Conservation (phyloP, 1,284 basidiomycete genomes). For the Tremellales sp. region DNA sequence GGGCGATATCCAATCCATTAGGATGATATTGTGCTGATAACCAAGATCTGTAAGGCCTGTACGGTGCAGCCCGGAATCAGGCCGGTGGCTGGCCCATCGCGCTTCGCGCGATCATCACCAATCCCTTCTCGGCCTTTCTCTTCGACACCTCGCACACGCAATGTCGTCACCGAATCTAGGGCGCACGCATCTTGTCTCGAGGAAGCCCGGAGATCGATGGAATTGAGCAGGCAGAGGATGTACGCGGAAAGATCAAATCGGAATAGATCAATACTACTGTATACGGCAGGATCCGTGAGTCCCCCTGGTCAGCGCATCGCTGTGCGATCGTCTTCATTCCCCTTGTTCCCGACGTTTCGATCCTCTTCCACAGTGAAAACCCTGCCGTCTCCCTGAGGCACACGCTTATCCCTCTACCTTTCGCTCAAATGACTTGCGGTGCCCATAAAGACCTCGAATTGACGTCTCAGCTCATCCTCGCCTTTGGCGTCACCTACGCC, state of each 20-base stretch:
- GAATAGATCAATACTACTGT: slow-evolving; percentile 36
- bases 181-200: slow-evolving; percentile 1
- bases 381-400: neutral
- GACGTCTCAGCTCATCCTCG: slow-evolving; percentile 64
- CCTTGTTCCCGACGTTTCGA: neutral
- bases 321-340: neutral
- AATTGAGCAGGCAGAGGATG: slow-evolving; percentile 22
- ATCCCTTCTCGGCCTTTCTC: neutral
- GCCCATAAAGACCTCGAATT: neutral
- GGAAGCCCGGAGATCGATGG: slow-evolving; percentile 19
- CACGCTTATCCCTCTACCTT: neutral
- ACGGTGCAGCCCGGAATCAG: too few species aligned
- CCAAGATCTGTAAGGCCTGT: too few species aligned
- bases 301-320: neutral
- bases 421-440: neutral
- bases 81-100: too few species aligned
- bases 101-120: too few species aligned
- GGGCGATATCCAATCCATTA: too few species aligned
- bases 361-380: neutral
- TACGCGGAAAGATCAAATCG: slow-evolving; percentile 33
- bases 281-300: slow-evolving; percentile 37
- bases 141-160: neutral
- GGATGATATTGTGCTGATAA: too few species aligned
- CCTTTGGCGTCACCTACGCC: slow-evolving; percentile 84
- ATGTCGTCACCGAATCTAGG: neutral